Conservation (phyloP, 2,329 filamentous ascomycete genomes). For the Aspergillus ochraceoroseus region DNA sequence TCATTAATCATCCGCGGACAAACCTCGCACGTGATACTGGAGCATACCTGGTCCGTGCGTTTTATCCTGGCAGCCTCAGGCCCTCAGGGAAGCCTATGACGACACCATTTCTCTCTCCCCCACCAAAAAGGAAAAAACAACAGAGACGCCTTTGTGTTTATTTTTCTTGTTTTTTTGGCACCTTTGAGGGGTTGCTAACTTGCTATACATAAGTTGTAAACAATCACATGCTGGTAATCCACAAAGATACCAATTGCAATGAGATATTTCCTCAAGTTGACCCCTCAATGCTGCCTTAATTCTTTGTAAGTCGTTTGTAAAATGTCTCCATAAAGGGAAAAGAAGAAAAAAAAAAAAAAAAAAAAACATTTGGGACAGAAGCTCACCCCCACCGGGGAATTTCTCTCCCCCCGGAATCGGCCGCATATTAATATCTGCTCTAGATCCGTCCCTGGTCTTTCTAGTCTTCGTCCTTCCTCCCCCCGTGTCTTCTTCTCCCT, state of each 20-base stretch:
- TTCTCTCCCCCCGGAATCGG: slow-evolving; percentile 19
- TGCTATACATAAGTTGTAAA: too few relatives aligned
- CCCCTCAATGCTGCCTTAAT: background rate
- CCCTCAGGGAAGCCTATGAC: slow-evolving; percentile 19
- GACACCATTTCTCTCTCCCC: slow-evolving; percentile 14
- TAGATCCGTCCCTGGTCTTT: slow-evolving; percentile 8
- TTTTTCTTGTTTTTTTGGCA: background rate
- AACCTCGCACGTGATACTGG: slow-evolving; percentile 11
- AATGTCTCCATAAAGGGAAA: slow-evolving; percentile 4
- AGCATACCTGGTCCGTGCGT: background rate
- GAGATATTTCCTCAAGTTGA: slow-evolving; percentile 5
- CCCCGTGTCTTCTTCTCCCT: slow-evolving; percentile 5
- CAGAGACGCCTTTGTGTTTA: background rate
- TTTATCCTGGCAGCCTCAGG: background rate
- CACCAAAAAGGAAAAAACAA: background rate
- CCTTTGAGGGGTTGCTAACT: background rate
- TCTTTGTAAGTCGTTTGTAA: slow-evolving; percentile 8
- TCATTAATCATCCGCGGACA: slow-evolving; percentile 5
- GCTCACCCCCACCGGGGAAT: slow-evolving; percentile 13
- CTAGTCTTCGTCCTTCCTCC: slow-evolving; percentile 5
- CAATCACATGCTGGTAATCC: too few relatives aligned
- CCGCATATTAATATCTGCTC: slow-evolving; percentile 15
- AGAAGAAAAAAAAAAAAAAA: slow-evolving; percentile 3
- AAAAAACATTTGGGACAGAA: slow-evolving; percentile 9
- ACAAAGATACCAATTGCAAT: slow-evolving; percentile 8